Conservation (phyloP, 306 rosid genomes). For the Vigna reflexopilosa region DNA sequence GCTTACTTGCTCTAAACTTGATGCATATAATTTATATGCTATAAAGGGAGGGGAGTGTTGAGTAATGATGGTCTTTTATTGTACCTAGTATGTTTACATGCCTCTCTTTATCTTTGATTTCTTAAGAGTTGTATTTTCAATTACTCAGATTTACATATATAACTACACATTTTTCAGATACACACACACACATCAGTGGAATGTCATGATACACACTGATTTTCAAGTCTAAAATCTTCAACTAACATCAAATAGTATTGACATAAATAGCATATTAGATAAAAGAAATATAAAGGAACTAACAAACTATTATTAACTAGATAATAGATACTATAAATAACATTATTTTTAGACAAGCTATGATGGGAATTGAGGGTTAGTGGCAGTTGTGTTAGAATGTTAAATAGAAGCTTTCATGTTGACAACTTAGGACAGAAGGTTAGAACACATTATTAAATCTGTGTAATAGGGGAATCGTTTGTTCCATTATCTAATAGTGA, state of each 20-base stretch:
- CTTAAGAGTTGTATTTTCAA: too few relatives aligned
- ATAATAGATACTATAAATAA: slow-evolving; percentile 13
- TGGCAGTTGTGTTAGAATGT: neutral
- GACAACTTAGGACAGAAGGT: neutral
- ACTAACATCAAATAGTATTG: slow-evolving; percentile 6
- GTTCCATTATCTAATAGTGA: neutral
- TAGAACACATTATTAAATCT: neutral
- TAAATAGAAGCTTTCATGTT: neutral
- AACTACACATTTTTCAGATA: too few relatives aligned
- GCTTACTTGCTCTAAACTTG: too few relatives aligned
- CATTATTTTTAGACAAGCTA: slow-evolving; percentile 14
- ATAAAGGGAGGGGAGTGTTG: too few relatives aligned
- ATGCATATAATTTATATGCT: too few relatives aligned
- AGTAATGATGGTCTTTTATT: too few relatives aligned
- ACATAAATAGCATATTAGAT: slow-evolving; percentile 28
- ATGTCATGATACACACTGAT: too few relatives aligned
- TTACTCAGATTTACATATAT: too few relatives aligned
- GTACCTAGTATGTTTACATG: too few relatives aligned
- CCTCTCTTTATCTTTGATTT: too few relatives aligned
- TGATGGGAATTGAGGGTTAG: neutral
- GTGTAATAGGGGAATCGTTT: neutral
- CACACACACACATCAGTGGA: too few relatives aligned
- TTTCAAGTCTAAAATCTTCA: too few relatives aligned
- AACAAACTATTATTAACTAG: slow-evolving; percentile 20
- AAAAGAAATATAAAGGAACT: slow-evolving; percentile 27